Evolutionary conservation across 2,329 filamentous ascomycete genomes (phyloP).

Genomic region (Aspergillus oerlinghausenensis): DNA sequence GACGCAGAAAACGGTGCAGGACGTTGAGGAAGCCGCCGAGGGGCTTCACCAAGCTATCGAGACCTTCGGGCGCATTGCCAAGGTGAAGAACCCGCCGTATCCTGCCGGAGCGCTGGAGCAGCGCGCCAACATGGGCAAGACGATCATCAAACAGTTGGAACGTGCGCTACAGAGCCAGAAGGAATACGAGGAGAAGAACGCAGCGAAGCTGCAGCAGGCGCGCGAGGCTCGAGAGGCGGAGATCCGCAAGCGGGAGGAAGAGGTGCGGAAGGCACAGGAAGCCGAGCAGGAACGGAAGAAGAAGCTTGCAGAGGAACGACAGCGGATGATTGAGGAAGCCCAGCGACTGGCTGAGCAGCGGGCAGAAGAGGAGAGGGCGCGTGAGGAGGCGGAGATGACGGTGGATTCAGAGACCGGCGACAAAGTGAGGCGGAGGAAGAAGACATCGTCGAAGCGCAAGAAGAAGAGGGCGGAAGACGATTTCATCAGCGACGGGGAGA

Average conservation of each 20-base stretch:
- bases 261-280: constrained; percentile 62
- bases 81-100: constrained; percentile 70
- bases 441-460: constrained; percentile 48
- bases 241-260: constrained; percentile 70
- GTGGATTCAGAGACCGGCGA: constrained; percentile 79
- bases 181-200: constrained; percentile 91
- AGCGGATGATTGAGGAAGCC: constrained; percentile 72
- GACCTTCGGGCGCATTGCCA: constrained; percentile 56
- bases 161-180: constrained; percentile 77
- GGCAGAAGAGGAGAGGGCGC: constrained; percentile 63
- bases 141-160: constrained; percentile 86
- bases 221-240: constrained; percentile 76
- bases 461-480: constrained; percentile 51
- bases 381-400: constrained; percentile 72
- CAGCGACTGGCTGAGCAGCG: constrained; percentile 67
- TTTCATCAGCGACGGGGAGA: constrained; percentile 27
- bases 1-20: constrained; percentile 68
- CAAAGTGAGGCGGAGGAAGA: constrained; percentile 71
- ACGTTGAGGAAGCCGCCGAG: constrained; percentile 73
- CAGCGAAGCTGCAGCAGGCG: constrained; percentile 77
- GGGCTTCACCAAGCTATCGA: constrained; percentile 85
- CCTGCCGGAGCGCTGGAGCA: constrained; percentile 87
- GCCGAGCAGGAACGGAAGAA: constrained; percentile 69
- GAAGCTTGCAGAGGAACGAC: constrained; percentile 80
- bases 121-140: constrained; percentile 96